Conservation (phyloP, 345 rosid genomes). For the Excoecaria cochinchinensis region DNA sequence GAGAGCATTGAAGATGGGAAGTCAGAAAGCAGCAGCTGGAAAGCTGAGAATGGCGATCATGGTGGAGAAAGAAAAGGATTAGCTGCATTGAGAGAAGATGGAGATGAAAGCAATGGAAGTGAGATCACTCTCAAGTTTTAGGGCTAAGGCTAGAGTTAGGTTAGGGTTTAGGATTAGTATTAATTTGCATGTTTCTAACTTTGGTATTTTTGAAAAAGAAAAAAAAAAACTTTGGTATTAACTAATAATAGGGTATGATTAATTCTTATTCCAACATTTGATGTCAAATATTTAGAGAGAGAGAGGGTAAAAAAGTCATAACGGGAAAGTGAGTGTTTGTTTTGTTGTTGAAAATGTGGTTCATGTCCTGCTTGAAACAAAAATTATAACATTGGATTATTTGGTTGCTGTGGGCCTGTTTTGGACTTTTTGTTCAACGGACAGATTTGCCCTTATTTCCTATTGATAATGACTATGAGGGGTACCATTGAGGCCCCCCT, state of each 20-base stretch:
- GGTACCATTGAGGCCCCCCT: too few species aligned
- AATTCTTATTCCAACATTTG: conserved; percentile 12
- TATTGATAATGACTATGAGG: background rate
- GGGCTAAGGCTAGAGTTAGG: conserved; percentile 19
- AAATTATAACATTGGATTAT: conserved; percentile 20
- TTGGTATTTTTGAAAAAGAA: too few species aligned
- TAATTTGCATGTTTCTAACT: conserved; percentile 10
- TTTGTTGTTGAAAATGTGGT: conserved; percentile 3
- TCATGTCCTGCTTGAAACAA: background rate
- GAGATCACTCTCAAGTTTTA: conserved; percentile 83
- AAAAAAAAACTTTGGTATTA: too few species aligned
- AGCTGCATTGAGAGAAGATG: conserved; percentile 66
- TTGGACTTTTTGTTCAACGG: background rate
- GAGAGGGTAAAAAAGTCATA: conserved; percentile 29
- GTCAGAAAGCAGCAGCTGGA: conserved; percentile 83
- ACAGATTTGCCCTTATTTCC: conserved; percentile 26
- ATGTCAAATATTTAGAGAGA: conserved; percentile 10
- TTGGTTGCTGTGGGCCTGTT: conserved; percentile 1
- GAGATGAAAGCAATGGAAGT: conserved; percentile 79
- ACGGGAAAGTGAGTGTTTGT: conserved; percentile 27
- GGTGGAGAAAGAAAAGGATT: conserved; percentile 62
- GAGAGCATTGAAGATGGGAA: conserved; percentile 87
- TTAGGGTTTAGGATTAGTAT: conserved; percentile 23
- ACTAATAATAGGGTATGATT: background rate
- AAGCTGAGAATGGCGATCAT: conserved; percentile 56